Evolutionary conservation across 768 basidiomycete species (phyloP).

Genomic region (Suillus spraguei): DNA sequence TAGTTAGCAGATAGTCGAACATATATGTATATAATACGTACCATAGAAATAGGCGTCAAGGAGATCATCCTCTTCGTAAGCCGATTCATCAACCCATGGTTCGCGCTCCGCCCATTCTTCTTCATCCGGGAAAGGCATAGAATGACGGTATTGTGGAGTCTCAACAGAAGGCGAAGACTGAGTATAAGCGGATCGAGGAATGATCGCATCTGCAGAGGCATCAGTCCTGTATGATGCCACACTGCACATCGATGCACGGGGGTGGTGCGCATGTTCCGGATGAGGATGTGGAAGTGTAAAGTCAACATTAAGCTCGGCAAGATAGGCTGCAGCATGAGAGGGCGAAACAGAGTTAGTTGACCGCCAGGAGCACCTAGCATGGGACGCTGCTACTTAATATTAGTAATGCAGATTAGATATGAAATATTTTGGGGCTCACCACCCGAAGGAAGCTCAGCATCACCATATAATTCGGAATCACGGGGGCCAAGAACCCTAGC

Average conservation of each 20-base stretch:
- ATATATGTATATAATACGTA: conserved; percentile 15
- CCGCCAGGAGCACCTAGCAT: conserved; percentile 33
- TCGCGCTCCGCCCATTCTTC: conserved; percentile 24
- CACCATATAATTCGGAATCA: conserved; percentile 11
- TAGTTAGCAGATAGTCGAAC: conserved; percentile 7
- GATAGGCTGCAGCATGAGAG: conserved; percentile 23
- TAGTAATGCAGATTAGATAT: conserved; percentile 4
- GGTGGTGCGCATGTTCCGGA: conserved; percentile 19
- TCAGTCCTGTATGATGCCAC: conserved; percentile 60
- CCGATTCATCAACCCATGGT: conserved; percentile 24
- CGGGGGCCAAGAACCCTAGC: conserved; percentile 23
- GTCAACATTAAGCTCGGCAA: conserved; percentile 34
- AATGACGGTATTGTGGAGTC: conserved; percentile 17
- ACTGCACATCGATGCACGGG: conserved; percentile 51
- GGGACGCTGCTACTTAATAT: conserved; percentile 18
- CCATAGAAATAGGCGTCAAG: conserved; percentile 47
- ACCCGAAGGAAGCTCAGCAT: conserved; percentile 11
- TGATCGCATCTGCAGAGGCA: conserved; percentile 58
- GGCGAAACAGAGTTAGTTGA: conserved; percentile 34
- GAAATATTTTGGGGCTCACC: not conserved
- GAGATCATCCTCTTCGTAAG: conserved; percentile 37
- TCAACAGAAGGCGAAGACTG: conserved; percentile 16
- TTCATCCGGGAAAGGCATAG: conserved; percentile 23
- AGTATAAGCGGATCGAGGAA: conserved; percentile 38
- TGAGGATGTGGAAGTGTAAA: conserved; percentile 27